Base-by-base conservation (phyloP, 768 basidiomycete genomes). In the Pulveroboletus sp. region DNA sequence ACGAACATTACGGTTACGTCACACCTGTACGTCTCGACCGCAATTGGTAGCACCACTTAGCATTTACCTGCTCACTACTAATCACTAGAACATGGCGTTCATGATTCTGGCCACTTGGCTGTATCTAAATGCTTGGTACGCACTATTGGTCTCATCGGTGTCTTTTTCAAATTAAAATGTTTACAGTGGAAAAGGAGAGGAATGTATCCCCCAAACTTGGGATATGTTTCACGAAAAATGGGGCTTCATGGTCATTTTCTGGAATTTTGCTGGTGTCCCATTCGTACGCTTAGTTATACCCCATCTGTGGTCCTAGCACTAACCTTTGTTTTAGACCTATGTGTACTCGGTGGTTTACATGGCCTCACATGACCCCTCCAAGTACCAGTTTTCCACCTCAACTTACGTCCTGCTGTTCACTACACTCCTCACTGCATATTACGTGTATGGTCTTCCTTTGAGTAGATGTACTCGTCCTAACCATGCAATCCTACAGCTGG, bases 151-250 rank as follows among this genome's bases (percentile, higher is more conserved):
- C 31, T 45, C 23, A 6, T 34, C 9, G 12, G 1, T 13, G 6
- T 3, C 20, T 52, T n/a, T 21, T 3, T 56, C 8, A 31, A 50
- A n/a, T n/a, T 47, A 47, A 46, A 51, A 25, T 13, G 13, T 47
- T 29, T 34, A 29, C 48, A 90, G 88, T 62, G 89, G 80, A 51
- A 97, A 97, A 67, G 94, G 88, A 35, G 94, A 95, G 61, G 93
- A 95, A 62, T 93, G 90, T 60, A 93, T 94, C 53, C 91, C 92
- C 6, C 91, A 95, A 68, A 94, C 93, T 2, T 98, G 97, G 95
- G 97, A 97, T 61, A 99, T 99, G 92, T 97, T 85, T 75, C 91
- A 95, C 60, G 95, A 99, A 65, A 99, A 99, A 79, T 91, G 90
- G 90, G 90, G 94, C 25, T 97, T 94, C 77, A 87, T 97, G 81